A percentile compares a stretch with the other conserved stretches of the same genome.
phyloP scores from a whole-genome alignment of 1,284 basidiomycete genomes.

The Wallemia mellicola region DNA sequence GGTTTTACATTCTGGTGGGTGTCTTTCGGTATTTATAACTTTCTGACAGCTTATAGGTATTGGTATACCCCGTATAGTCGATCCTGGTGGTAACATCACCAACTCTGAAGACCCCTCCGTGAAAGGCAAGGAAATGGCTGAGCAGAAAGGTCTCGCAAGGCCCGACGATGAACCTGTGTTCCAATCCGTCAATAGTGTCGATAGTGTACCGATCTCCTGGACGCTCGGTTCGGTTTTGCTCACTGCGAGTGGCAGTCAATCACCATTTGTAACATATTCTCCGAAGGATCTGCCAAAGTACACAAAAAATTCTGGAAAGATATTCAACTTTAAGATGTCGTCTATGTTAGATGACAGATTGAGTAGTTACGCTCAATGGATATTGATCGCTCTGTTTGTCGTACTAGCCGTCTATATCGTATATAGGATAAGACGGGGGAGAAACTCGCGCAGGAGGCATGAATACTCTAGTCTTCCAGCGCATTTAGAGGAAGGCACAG shows the following conservation, averaged over 20 bases:
- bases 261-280: not conserved
- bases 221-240: not conserved
- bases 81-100: slow-evolving; percentile 42
- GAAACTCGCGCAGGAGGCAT: not conserved
- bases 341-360: too few species aligned
- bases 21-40: not conserved
- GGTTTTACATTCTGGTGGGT: slow-evolving; percentile 43
- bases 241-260: not conserved
- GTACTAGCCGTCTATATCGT: too few species aligned
- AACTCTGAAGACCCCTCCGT: slow-evolving; percentile 19
- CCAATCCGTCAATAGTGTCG: not conserved
- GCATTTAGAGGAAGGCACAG: not conserved
- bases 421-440: too few species aligned
- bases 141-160: slow-evolving; percentile 28
- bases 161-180: not conserved
- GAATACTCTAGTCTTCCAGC: not conserved
- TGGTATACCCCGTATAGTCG: slow-evolving; percentile 69
- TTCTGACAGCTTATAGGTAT: slow-evolving; percentile 25
- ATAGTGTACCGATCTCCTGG: not conserved
- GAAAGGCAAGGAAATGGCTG: slow-evolving; percentile 36
- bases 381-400: too few species aligned
- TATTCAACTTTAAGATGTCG: too few species aligned
- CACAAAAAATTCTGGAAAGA: not conserved
- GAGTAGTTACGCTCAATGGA: too few species aligned
- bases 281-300: too few species aligned